Percentiles rank a stretch among this genome's conserved stretches.
phyloP scores from a whole-genome alignment of 2,329 filamentous ascomycete genomes.

The Trichoderma sp. region DNA sequence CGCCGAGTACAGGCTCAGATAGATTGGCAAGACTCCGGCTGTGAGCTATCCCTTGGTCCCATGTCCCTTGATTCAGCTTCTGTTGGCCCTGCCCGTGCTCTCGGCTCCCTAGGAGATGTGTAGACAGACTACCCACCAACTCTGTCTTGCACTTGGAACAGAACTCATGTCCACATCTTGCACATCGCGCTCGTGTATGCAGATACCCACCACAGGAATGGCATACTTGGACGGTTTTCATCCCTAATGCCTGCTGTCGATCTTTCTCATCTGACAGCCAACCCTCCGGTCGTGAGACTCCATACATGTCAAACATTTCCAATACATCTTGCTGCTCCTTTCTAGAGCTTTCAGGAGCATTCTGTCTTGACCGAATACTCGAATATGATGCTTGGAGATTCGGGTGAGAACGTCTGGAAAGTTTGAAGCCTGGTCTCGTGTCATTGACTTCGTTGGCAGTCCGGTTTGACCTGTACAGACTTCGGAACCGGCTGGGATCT shows the following conservation, averaged over 20 bases:
- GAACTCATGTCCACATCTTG: conserved; percentile 52
- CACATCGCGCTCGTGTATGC: conserved; percentile 43
- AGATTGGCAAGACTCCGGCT: background rate
- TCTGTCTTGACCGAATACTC: conserved; percentile 22
- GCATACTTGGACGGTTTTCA: conserved; percentile 43
- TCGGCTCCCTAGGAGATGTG: background rate
- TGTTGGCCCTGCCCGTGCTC: background rate
- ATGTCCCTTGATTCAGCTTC: background rate
- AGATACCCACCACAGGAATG: conserved; percentile 51
- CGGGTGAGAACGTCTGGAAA: background rate
- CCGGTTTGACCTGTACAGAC: background rate
- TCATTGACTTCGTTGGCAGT: background rate
- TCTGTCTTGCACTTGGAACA: conserved; percentile 50
- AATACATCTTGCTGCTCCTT: conserved; percentile 45
- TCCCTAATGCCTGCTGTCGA: conserved; percentile 24
- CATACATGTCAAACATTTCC: conserved; percentile 50
- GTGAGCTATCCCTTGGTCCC: background rate
- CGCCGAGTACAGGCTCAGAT: background rate
- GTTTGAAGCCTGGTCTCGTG: background rate
- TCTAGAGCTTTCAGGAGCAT: conserved; percentile 36
- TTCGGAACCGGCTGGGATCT: background rate
- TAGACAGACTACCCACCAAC: conserved; percentile 24
- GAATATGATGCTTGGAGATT: conserved; percentile 15
- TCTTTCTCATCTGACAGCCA: conserved; percentile 46
- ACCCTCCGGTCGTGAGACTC: conserved; percentile 47